Percentiles rank a stretch among this genome's conserved stretches.
These are phyloP conservation scores for Talaromyces piceae DNA, from an alignment of 2,329 filamentous ascomycete genomes.

Conservation along the genomic window DNA sequence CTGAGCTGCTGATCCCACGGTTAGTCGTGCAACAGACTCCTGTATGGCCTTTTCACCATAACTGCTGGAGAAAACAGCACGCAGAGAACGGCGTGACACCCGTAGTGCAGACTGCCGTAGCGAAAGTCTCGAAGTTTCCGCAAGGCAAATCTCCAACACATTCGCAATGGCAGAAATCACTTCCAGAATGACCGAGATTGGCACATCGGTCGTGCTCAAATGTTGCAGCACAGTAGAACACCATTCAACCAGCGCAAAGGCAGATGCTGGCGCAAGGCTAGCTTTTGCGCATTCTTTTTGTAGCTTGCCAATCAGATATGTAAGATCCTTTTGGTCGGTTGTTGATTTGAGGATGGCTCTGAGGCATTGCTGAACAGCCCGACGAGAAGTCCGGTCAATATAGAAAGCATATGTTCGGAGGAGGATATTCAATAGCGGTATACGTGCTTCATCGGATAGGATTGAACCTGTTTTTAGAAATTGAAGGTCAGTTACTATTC, in stretches of 20 bases:
- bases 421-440: slow-evolving; percentile 59
- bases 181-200: slow-evolving; percentile 51
- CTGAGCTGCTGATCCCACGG: slow-evolving; percentile 59
- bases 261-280: slow-evolving; percentile 68
- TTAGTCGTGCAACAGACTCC: slow-evolving; percentile 58
- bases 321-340: slow-evolving; percentile 41
- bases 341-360: slow-evolving; percentile 56
- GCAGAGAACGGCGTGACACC: slow-evolving; percentile 70
- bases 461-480: slow-evolving; percentile 23
- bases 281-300: slow-evolving; percentile 67
- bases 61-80: slow-evolving; percentile 59
- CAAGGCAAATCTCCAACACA: slow-evolving; percentile 69
- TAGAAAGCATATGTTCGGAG: slow-evolving; percentile 87
- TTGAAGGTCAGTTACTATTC: slow-evolving; percentile 12
- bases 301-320: slow-evolving; percentile 59
- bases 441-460: slow-evolving; percentile 23
- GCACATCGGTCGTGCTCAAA: slow-evolving; percentile 59
- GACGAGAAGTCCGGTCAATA: slow-evolving; percentile 73
- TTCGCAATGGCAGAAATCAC: slow-evolving; percentile 63
- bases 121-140: slow-evolving; percentile 54
- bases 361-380: slow-evolving; percentile 76
- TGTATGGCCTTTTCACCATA: slow-evolving; percentile 55
- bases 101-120: slow-evolving; percentile 67
- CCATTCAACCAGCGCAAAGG: slow-evolving; percentile 89
- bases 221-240: slow-evolving; percentile 70